These are phyloP conservation scores for Calonectria honghensis DNA, from an alignment of 2,329 filamentous ascomycete species.

Conservation along the genomic window DNA sequence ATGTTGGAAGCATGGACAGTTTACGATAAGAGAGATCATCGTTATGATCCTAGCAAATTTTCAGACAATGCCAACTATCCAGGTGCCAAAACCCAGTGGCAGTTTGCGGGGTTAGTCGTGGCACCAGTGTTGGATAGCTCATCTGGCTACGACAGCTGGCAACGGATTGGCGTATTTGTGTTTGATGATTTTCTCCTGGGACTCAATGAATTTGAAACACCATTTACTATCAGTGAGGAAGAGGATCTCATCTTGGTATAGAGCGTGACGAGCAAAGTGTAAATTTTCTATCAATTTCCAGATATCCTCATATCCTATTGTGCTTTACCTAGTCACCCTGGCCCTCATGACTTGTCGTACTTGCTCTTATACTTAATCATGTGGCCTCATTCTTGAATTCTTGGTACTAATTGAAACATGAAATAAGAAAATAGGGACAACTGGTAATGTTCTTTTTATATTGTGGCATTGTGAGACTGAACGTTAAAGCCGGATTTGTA, in stretches of 20 bases:
- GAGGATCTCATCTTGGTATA: background rate
- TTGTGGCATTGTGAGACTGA: no score
- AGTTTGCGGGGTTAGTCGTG: slow-evolving; percentile 7
- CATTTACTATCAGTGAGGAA: background rate
- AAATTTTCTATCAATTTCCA: background rate
- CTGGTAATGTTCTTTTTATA: no score
- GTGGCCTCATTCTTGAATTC: no score
- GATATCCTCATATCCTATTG: no score
- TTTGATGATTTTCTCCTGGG: slow-evolving; percentile 6
- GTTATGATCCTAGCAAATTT: background rate
- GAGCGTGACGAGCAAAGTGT: background rate
- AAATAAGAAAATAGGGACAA: no score
- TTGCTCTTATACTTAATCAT: no score
- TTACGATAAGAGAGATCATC: background rate
- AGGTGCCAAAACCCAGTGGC: slow-evolving; percentile 1
- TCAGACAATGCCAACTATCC: background rate
- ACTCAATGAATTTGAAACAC: slow-evolving; percentile 1
- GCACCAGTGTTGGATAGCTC: background rate
- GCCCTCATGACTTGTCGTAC: no score
- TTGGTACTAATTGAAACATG: no score
- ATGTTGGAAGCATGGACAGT: slow-evolving; percentile 8
- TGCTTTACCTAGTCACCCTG: no score
- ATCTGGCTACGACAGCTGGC: background rate
- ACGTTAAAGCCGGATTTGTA: background rate
- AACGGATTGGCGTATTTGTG: background rate